A percentile compares a stretch with the other conserved stretches of the same genome.
Evolutionary conservation across 768 basidiomycete species (phyloP).

Genomic region (Coprinopsis sp.): DNA sequence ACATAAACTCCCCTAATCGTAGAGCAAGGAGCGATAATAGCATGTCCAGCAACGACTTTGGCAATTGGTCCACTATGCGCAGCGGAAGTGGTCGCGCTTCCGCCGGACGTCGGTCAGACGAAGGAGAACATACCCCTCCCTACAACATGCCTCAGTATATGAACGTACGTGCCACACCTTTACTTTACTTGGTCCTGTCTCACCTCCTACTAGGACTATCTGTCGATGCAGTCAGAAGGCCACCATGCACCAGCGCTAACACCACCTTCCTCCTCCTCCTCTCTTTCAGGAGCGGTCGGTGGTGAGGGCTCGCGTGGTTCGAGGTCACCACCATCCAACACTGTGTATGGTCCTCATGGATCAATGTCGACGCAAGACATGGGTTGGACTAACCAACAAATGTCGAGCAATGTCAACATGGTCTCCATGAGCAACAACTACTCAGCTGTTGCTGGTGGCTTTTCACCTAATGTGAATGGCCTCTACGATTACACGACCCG

Average conservation of each 20-base stretch:
- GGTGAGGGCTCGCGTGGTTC: slow-evolving; percentile 34
- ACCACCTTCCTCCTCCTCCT: slow-evolving; percentile 39
- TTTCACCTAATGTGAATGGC: slow-evolving; percentile 7
- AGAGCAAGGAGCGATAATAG: slow-evolving; percentile 25
- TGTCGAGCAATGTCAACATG: slow-evolving; percentile 15
- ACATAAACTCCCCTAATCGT: slow-evolving; percentile 18
- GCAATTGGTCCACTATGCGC: slow-evolving; percentile 24
- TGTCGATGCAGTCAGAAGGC: slow-evolving; percentile 20
- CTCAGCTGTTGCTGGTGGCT: slow-evolving; percentile 17
- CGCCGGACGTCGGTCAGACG: slow-evolving; percentile 35
- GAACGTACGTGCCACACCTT: slow-evolving; percentile 26
- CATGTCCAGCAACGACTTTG: slow-evolving; percentile 28
- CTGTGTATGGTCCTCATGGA: slow-evolving; percentile 7
- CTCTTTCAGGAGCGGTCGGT: slow-evolving; percentile 61
- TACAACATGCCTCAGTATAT: slow-evolving; percentile 29
- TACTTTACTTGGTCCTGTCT: neutral
- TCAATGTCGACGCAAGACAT: slow-evolving; percentile 6
- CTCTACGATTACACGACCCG: slow-evolving; percentile 2
- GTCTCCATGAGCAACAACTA: slow-evolving; percentile 24
- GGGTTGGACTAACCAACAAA: slow-evolving; percentile 6
- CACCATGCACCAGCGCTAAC: slow-evolving; percentile 18
- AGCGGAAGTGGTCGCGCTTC: slow-evolving; percentile 27
- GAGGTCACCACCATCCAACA: slow-evolving; percentile 15
- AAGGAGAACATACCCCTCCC: slow-evolving; percentile 29
- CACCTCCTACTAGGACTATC: slow-evolving; percentile 23